Base-by-base conservation (phyloP, 495 filamentous ascomycete genomes). In the Trichoderma erinaceum region DNA sequence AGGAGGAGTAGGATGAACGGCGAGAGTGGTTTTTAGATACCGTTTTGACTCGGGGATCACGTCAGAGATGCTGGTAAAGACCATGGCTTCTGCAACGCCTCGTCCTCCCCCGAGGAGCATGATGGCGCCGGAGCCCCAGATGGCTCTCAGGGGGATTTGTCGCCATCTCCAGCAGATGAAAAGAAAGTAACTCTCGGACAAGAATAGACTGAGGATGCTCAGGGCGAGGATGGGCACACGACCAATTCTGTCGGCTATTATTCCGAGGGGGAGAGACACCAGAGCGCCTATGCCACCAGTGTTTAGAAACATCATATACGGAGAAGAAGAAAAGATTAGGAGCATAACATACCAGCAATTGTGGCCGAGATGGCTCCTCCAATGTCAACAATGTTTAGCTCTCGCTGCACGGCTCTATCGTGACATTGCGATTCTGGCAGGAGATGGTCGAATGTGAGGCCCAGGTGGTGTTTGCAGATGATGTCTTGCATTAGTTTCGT, bases 121-220 rank as follows among this genome's bases (percentile, higher is more conserved):
- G 56, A 61, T 61, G 23, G 56, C 56, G 56, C 56, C 56, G 7
- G 56, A 61, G 56, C 25, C 25, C 56, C 56, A 61, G 23, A 32
- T 61, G 16, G 56, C 56, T 61, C 56, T 29, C 10, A 61, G 56
- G 56, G 56, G 56, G 16, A 61, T 18, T 11, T 61, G 56, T 7
- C 25, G 56, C 56, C 56, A 61, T 18, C 13, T 27, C 56, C 56
- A 61, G 25, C 25, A 61, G 23, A 61, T 61, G 56, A 61, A 25
- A 7, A 61, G 56, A 11, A 3, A 13, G 56, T 16, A 61, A 4
- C 25, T 25, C 25, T 61, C 23, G 56, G 56, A 29, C 0, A 61
- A 12, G 27, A 61, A 61, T 1, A 61, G 56, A 25, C 56, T 61
- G 2, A 61, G 16, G 25, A 61, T 61, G 25, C 56, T 61, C 25